Evolutionary conservation across 2,329 filamentous ascomycete genomes (phyloP).

Genomic region (Ilyonectria destructans): DNA sequence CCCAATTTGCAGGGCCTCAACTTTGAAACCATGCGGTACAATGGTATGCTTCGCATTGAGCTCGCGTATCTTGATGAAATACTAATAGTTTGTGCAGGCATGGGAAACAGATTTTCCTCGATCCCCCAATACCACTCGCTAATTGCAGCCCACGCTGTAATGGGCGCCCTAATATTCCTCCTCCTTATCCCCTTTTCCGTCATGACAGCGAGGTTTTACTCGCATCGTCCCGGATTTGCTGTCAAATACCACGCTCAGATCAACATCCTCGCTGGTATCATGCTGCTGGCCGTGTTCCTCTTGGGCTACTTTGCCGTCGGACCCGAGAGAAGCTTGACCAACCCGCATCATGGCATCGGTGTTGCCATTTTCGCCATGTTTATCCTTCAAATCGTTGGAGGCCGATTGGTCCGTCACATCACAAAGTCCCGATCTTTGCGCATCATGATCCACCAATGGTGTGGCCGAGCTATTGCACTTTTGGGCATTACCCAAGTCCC

Average conservation of each 20-base stretch:
- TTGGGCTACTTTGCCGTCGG: slow-evolving; percentile 87
- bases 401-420: slow-evolving; percentile 73
- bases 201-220: slow-evolving; percentile 81
- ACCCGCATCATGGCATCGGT: slow-evolving; percentile 89
- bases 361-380: slow-evolving; percentile 84
- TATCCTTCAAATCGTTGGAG: slow-evolving; percentile 79
- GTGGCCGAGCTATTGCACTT: slow-evolving; percentile 83
- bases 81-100: slow-evolving; percentile 68
- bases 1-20: slow-evolving; percentile 84
- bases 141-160: slow-evolving; percentile 79
- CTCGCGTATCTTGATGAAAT: neutral
- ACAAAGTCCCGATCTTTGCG: slow-evolving; percentile 66
- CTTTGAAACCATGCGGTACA: slow-evolving; percentile 88
- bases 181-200: slow-evolving; percentile 82
- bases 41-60: slow-evolving; percentile 70
- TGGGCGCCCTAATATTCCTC: slow-evolving; percentile 83
- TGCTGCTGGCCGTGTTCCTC: slow-evolving; percentile 81
- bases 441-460: slow-evolving; percentile 87
- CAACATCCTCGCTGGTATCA: slow-evolving; percentile 77
- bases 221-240: slow-evolving; percentile 72
- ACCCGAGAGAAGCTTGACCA: slow-evolving; percentile 79
- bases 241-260: slow-evolving; percentile 82
- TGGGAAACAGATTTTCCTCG: slow-evolving; percentile 85
- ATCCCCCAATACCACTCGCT: slow-evolving; percentile 80
- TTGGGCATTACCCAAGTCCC: slow-evolving; percentile 91